Base-by-base conservation (phyloP, 1,284 basidiomycete species). In the Taiwanofungus camphoratus region DNA sequence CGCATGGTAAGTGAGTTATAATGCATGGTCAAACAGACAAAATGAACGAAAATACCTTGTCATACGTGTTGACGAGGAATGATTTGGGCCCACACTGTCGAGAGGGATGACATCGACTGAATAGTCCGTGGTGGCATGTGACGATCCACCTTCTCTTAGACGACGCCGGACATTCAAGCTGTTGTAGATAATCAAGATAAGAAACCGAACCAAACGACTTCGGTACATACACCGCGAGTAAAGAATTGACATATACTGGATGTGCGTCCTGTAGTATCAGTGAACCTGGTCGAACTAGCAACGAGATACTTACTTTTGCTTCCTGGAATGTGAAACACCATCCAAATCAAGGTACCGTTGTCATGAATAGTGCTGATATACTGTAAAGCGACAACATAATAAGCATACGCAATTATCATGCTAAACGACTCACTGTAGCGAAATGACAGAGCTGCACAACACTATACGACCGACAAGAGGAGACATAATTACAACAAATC, bases 161-260 rank as follows among this genome's bases (percentile, higher is more conserved):
- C 38, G 42, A 21, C 38, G 42, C 22, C 42, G 42, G 7, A 44
- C 36, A 20, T 44, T 44, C 3, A 44, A 15, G 12, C 42, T 44
- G 18, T 3, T n/a, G n/a, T n/a, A 29, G 27, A 19, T 19, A 2
- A n/a, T 22, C 19, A 9, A 29, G 26, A 16, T 18, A 22, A 9
- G 29, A 26, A 15, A 30, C 23, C 8, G 15, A 4, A 12, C 13
- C 4, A 20, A 13, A 12, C n/a, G n/a, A n/a, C n/a, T 11, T 7
- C 15, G 19, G 19, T 19, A 44, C 42, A 12, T 39, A 44, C 42
- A 44, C 42, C 4, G 42, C 42, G 21, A 44, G 36, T 3, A 44
- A 31, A 21, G 42, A 44, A 24, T 44, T 44, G n/a, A 39, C 42
- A 23, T 44, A 44, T 13, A 44, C 42, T 44, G 19, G n/a, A 18